Percentiles rank a stretch among this genome's conserved stretches.
Evolutionary conservation across 306 rosid species (phyloP).

Genomic region (Trichosanthes truncata): DNA sequence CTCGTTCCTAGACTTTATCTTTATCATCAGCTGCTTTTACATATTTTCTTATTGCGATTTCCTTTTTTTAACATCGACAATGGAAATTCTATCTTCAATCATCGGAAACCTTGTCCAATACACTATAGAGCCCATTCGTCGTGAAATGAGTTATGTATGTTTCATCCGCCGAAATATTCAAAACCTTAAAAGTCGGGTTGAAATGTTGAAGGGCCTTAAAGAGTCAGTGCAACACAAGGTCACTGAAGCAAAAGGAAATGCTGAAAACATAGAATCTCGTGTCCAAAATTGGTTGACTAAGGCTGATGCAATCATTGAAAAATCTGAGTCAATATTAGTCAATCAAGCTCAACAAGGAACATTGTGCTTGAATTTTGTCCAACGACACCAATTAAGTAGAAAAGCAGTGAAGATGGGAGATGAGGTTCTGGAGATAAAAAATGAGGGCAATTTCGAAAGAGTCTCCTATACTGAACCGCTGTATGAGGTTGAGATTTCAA

Average conservation of each 20-base stretch:
- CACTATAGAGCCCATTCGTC: too few species aligned
- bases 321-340: too few species aligned
- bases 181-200: background rate
- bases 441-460: background rate
- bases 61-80: background rate
- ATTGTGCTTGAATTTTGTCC: background rate
- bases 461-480: background rate
- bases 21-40: too few species aligned
- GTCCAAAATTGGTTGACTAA: too few species aligned
- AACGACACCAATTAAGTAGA: background rate
- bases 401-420: background rate
- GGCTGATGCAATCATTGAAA: too few species aligned
- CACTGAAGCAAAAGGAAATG: too few species aligned
- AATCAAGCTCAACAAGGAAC: background rate
- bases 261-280: too few species aligned
- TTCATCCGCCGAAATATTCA: background rate
- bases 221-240: too few species aligned
- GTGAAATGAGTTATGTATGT: background rate
- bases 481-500: background rate
- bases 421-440: background rate
- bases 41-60: too few species aligned
- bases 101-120: background rate
- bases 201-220: background rate
- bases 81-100: constrained; percentile 1
- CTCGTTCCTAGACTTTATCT: too few species aligned